A percentile compares a stretch with the other conserved stretches of the same genome.
Conservation (phyloP, 495 filamentous ascomycete species). For the Aspergillus sparsus region DNA sequence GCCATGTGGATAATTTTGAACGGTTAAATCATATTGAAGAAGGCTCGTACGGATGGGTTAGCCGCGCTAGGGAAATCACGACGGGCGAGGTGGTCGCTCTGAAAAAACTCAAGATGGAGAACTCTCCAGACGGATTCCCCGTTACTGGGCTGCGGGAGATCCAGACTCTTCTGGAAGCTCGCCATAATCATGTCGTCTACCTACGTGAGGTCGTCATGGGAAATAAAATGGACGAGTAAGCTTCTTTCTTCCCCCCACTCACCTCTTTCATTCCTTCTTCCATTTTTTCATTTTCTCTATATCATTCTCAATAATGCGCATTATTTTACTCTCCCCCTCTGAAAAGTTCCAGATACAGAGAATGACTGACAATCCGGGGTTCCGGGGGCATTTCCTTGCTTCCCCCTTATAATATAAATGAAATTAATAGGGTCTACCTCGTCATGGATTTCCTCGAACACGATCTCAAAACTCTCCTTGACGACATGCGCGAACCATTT, state of each 20-base stretch:
- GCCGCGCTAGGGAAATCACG: slow-evolving; percentile 73
- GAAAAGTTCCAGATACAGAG: slow-evolving; percentile 34
- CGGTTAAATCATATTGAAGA: slow-evolving; percentile 96
- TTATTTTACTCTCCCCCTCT: slow-evolving; percentile 7
- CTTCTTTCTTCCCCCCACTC: neutral
- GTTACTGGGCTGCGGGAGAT: slow-evolving; percentile 94
- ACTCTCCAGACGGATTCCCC: slow-evolving; percentile 80
- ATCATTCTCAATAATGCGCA: neutral
- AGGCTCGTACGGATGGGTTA: slow-evolving; percentile 93
- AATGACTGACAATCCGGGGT: slow-evolving; percentile 20
- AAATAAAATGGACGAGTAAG: slow-evolving; percentile 73
- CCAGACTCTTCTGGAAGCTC: slow-evolving; percentile 61
- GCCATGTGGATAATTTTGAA: slow-evolving; percentile 87
- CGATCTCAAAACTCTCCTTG: slow-evolving; percentile 90
- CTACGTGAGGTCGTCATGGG: slow-evolving; percentile 87
- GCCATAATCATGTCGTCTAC: slow-evolving; percentile 75
- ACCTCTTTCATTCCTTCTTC: neutral
- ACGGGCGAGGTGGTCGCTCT: slow-evolving; percentile 89
- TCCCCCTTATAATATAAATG: neutral
- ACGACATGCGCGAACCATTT: slow-evolving; percentile 94
- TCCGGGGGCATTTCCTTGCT: slow-evolving; percentile 6
- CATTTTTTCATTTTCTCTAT: neutral
- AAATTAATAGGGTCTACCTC: slow-evolving; percentile 72
- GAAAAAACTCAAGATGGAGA: slow-evolving; percentile 93
- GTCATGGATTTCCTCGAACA: slow-evolving; percentile 99